A percentile compares a stretch with the other conserved stretches of the same genome.
phyloP scores from a whole-genome alignment of 805 yeast genomes.

The Ogataea thermomethanolica region DNA sequence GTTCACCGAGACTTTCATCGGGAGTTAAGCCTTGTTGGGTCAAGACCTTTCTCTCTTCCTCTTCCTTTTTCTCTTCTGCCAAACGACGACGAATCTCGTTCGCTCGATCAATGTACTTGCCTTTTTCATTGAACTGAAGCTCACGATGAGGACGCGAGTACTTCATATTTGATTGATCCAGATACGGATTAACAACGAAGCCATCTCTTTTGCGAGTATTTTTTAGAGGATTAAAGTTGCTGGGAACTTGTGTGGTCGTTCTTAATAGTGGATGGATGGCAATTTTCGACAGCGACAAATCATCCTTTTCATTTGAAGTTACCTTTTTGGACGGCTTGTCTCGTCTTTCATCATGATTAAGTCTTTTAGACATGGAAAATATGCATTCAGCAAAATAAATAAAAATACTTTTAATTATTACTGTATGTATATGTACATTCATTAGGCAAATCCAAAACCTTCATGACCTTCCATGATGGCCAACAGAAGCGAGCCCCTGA shows the following conservation, averaged over 20 bases:
- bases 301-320: conserved; percentile 1
- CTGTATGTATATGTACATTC: not conserved
- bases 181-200: conserved; percentile 32
- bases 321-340: conserved; percentile 5
- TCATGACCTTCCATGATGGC: conserved; percentile 95
- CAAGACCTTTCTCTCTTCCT: conserved; percentile 32
- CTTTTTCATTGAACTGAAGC: conserved; percentile 54
- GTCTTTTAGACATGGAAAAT: conserved; percentile 5
- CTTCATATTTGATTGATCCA: conserved; percentile 29
- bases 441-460: conserved; percentile 83
- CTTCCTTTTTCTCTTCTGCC: conserved; percentile 32
- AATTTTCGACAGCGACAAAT: conserved; percentile 19
- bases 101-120: conserved; percentile 59
- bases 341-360: not conserved
- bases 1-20: conserved; percentile 54
- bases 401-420: not conserved
- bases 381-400: not conserved
- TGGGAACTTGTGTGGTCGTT: conserved; percentile 12
- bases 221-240: conserved; percentile 23
- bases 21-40: conserved; percentile 45
- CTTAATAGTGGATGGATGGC: conserved; percentile 32
- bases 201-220: conserved; percentile 24
- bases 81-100: conserved; percentile 44
- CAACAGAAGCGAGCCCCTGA: conserved; percentile 72
- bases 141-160: conserved; percentile 32